A percentile compares a stretch with the other conserved stretches of the same genome.
Evolutionary conservation across 306 rosid genomes (phyloP).

Genomic region (Sphenostylis stenocarpa): DNA sequence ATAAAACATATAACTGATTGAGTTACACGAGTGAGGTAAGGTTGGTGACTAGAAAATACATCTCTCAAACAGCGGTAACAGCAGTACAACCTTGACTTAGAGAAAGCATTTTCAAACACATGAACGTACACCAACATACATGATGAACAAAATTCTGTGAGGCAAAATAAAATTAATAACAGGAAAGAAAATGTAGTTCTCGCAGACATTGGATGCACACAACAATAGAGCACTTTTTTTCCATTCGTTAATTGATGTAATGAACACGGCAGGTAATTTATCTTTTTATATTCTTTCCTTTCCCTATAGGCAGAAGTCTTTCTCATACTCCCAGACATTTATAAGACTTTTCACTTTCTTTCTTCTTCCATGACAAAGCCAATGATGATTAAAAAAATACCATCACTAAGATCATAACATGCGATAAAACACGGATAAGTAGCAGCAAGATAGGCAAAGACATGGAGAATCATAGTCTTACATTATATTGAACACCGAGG

Average conservation of each 20-base stretch:
- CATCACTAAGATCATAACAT: slow-evolving; percentile 13
- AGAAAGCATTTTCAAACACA: neutral
- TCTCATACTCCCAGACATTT: neutral
- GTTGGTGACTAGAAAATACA: slow-evolving; percentile 9
- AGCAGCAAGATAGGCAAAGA: neutral
- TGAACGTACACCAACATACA: neutral
- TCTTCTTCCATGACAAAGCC: neutral
- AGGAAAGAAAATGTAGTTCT: neutral
- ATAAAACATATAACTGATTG: neutral
- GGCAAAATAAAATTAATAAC: too few relatives aligned
- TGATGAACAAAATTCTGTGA: neutral
- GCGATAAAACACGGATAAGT: neutral
- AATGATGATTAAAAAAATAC: neutral
- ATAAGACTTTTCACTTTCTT: neutral
- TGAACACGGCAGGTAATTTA: neutral
- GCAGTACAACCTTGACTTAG: neutral
- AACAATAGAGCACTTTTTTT: neutral
- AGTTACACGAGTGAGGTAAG: neutral
- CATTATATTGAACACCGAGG: slow-evolving; percentile 55
- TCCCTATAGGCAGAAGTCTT: slow-evolving; percentile 1
- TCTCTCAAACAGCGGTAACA: neutral
- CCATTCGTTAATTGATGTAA: neutral
- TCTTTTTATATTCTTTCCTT: neutral
- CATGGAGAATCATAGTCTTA: slow-evolving; percentile 35
- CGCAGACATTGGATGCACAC: neutral